Evolutionary conservation across 257 asterid genomes (phyloP).

Genomic region (Orobanche coerulescens): DNA sequence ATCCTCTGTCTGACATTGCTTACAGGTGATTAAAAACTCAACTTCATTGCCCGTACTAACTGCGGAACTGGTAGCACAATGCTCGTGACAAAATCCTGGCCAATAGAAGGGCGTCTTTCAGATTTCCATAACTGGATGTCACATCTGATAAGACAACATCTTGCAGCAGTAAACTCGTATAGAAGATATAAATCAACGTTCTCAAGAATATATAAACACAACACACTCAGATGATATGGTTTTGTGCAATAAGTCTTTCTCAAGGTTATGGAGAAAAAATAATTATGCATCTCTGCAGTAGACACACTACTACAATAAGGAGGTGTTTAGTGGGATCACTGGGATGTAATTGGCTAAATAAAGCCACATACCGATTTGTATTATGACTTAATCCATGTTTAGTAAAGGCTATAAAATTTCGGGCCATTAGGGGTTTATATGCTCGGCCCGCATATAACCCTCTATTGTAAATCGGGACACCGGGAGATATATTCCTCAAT

Average conservation of each 20-base stretch:
- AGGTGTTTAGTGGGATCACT: too few relatives aligned
- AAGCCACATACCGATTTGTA: too few relatives aligned
- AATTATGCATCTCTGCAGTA: background rate
- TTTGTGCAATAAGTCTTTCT: background rate
- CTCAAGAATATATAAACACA: background rate
- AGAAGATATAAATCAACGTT: background rate
- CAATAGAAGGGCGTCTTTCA: conserved; percentile 10
- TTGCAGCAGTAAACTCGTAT: background rate
- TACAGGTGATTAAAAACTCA: conserved; percentile 43
- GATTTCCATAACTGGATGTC: conserved; percentile 1
- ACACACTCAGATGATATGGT: background rate
- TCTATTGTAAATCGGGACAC: too few relatives aligned
- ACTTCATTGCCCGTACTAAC: conserved; percentile 30
- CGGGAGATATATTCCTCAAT: too few relatives aligned
- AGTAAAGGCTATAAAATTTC: too few relatives aligned
- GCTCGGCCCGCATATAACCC: too few relatives aligned
- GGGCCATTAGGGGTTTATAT: too few relatives aligned
- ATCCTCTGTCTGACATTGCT: conserved; percentile 35
- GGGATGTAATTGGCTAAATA: too few relatives aligned
- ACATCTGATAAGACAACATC: conserved; percentile 9
- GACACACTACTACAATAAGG: background rate
- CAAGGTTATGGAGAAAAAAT: background rate
- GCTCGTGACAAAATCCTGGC: conserved; percentile 65
- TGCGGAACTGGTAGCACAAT: conserved; percentile 48
- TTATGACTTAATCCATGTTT: too few relatives aligned